Evolutionary conservation across 495 filamentous ascomycete species (phyloP), one percentile per base, ranked within the genome.

Genomic region (Hyaloscypha hepaticicola): DNA sequence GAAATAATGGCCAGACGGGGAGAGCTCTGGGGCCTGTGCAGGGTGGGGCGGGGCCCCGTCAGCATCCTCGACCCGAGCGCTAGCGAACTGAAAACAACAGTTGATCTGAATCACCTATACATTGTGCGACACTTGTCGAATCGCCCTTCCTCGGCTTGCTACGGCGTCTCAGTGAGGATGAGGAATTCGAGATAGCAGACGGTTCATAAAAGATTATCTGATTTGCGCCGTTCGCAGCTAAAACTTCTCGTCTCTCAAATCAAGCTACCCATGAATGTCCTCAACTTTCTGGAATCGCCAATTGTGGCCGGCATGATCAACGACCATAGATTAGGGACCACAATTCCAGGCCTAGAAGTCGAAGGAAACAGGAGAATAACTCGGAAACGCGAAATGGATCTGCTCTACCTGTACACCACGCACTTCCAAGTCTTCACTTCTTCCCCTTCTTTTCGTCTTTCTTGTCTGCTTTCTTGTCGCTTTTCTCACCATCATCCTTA

Each of bases 381-480:
- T 14, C 19, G 5, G 38, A 45, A 45, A 45, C 38, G 14, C 38
- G 12, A 45, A 45, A 16, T 16, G 16, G 38, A 45, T 16, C 38
- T 4, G 11, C 12, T 45, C 38, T 45, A 19, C 16, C 19, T 16
- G 2, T 45, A 45, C 16, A 45, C 0, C 38, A 4, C n/a, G 24
- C 25, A 45, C 6, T 53, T 25, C 19, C 5, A 53, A 21, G 50
- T 6, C 21, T 26, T 53, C 25, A 25, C 50, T 53, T 53, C 25
- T 53, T 45, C 29, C 58, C 51, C 11, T 41, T 52, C 21, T 34
- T 59, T 48, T 61, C 28, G 5, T 45, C 53, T 59, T 53, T 45
- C 25, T 49, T 25, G 12, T 75, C 64, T 12, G 60, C 59, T 66
- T 73, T 65, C 55, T 76, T 65, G 19, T 74, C 69, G 45, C 74